Conservation (phyloP, 1,284 basidiomycete genomes). For the Abortiporus biennis region DNA sequence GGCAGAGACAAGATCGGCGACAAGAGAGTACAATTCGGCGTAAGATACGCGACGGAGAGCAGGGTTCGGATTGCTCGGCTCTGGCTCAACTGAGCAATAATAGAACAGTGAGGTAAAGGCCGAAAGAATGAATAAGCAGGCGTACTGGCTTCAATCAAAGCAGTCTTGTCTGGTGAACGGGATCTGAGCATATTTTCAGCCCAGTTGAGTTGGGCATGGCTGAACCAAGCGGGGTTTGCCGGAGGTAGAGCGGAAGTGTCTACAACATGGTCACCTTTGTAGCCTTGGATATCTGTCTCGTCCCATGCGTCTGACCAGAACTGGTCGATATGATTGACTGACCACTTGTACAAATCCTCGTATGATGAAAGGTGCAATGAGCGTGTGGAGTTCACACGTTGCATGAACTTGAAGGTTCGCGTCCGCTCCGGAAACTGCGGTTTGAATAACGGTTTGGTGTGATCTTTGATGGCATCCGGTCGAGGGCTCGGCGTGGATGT, state of each 20-base stretch:
- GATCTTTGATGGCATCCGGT: conserved; percentile 4
- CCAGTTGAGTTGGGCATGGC: conserved; percentile 70
- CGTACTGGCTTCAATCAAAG: conserved; percentile 72
- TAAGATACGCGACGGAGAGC: conserved; percentile 48
- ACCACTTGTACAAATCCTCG: conserved; percentile 70
- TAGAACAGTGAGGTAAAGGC: neutral
- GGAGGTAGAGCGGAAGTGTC: conserved; percentile 52
- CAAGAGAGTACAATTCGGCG: conserved; percentile 53
- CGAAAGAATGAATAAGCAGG: conserved; percentile 12
- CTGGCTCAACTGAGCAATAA: conserved; percentile 40
- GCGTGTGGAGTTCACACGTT: conserved; percentile 49
- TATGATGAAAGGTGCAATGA: conserved; percentile 49
- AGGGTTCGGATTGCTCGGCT: conserved; percentile 29
- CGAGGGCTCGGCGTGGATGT: conserved; percentile 8
- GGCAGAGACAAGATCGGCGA: conserved; percentile 58
- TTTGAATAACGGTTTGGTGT: conserved; percentile 34
- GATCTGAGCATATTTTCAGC: conserved; percentile 80
- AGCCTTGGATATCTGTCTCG: conserved; percentile 56
- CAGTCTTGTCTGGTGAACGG: conserved; percentile 53
- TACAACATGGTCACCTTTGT: conserved; percentile 56
- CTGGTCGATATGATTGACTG: conserved; percentile 48
- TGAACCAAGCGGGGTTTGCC: conserved; percentile 79
- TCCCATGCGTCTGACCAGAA: conserved; percentile 86
- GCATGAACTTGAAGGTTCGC: conserved; percentile 51
- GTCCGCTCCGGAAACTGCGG: conserved; percentile 44